Conservation (phyloP, 139 green algal genomes). For the Trebouxia sp. region DNA sequence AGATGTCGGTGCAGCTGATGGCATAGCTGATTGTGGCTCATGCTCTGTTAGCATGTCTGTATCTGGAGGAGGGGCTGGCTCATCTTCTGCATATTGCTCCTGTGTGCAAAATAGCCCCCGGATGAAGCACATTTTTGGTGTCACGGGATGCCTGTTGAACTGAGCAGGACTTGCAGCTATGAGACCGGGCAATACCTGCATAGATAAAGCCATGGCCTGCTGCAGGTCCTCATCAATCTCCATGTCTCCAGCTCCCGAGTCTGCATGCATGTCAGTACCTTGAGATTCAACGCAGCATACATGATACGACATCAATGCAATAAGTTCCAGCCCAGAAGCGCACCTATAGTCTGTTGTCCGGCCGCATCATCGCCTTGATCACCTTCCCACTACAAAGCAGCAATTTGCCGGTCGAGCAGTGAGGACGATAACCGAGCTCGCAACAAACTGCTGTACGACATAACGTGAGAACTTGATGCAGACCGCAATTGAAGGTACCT, state of each 20-base stretch:
- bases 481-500: too few relatives aligned
- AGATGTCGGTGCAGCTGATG: background rate
- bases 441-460: too few relatives aligned
- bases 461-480: too few relatives aligned
- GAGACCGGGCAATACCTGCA: too few relatives aligned
- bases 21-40: background rate
- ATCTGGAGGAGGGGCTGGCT: constrained; percentile 26
- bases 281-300: background rate
- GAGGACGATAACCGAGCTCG: too few relatives aligned
- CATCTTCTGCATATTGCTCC: constrained; percentile 1
- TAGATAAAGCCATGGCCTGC: background rate
- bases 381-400: constrained; percentile 1
- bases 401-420: too few relatives aligned
- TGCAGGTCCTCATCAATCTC: constrained; percentile 1
- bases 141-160: too few relatives aligned
- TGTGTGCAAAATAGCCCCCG: background rate
- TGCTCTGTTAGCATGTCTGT: background rate
- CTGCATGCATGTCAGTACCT: background rate
- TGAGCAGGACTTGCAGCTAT: too few relatives aligned
- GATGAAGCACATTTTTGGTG: too few relatives aligned
- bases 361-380: background rate
- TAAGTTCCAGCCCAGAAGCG: too few relatives aligned
- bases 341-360: too few relatives aligned
- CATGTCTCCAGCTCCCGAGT: background rate
- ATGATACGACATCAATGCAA: too few relatives aligned